phyloP scores from a whole-genome alignment of 2,329 filamentous ascomycete genomes.

The Lachnellula subtilissima region DNA sequence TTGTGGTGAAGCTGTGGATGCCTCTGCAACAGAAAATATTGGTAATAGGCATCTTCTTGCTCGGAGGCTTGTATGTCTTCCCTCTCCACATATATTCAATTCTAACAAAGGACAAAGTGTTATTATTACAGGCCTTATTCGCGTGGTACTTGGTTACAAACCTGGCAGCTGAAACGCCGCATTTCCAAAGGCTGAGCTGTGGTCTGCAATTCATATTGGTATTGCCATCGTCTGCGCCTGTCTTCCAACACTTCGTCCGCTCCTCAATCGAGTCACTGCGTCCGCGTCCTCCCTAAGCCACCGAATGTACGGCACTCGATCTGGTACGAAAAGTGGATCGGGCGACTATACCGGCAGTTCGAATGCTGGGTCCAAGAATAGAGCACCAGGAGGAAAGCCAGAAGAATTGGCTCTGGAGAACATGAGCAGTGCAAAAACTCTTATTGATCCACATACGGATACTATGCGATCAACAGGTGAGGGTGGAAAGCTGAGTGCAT shows the following conservation, averaged over 20 bases:
- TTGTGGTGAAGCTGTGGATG: neutral
- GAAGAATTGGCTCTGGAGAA: neutral
- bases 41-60: slow-evolving; percentile 1
- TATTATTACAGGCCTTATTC: slow-evolving; percentile 9
- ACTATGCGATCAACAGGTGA: neutral
- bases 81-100: neutral
- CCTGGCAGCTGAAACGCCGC: slow-evolving; percentile 10
- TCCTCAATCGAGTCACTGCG: neutral
- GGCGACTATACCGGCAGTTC: neutral
- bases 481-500: neutral
- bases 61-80: slow-evolving; percentile 2
- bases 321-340: neutral
- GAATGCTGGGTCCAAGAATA: neutral
- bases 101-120: slow-evolving; percentile 3
- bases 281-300: neutral
- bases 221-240: slow-evolving; percentile 15
- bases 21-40: neutral
- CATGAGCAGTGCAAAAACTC: neutral
- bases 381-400: neutral
- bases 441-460: neutral
- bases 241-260: slow-evolving; percentile 10
- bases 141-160: slow-evolving; percentile 8
- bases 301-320: neutral
- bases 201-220: slow-evolving; percentile 11
- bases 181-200: slow-evolving; percentile 11